phyloP scores from a whole-genome alignment of 805 yeast species.

The Candida pseudofarinosa region DNA sequence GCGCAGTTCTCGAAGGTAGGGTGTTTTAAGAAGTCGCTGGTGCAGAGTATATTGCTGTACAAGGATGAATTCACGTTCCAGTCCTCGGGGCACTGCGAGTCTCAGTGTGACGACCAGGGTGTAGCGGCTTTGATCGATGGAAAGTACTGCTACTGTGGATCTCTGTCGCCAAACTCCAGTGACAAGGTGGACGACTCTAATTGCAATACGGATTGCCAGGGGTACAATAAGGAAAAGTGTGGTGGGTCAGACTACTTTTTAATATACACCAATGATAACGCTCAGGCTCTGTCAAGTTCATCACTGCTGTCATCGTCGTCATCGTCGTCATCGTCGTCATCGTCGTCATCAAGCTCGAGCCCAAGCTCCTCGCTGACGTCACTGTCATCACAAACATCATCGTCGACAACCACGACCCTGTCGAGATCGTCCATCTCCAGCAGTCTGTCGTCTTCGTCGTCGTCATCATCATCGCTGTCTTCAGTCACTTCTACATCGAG shows the following conservation, averaged over 20 bases:
- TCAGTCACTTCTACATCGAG: conserved; percentile 11
- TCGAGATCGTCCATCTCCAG: conserved; percentile 10
- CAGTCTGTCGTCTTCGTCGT: conserved; percentile 7
- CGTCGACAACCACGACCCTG: conserved; percentile 1
- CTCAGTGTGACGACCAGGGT: conserved; percentile 44
- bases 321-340: conserved; percentile 5
- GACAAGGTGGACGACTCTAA: conserved; percentile 23
- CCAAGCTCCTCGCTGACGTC: conserved; percentile 6
- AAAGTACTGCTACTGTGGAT: conserved; percentile 38
- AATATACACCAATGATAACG: conserved; percentile 26
- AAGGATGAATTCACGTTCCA: conserved; percentile 54
- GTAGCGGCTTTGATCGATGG: conserved; percentile 36
- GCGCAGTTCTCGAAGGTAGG: conserved; percentile 15
- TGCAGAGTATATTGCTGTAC: conserved; percentile 28
- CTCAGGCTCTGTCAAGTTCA: conserved; percentile 9
- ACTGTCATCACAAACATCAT: conserved; percentile 9
- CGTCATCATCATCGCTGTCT: conserved; percentile 11
- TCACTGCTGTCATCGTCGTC: conserved; percentile 8
- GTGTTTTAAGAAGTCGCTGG: conserved; percentile 22
- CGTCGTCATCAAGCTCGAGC: neutral
- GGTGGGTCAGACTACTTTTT: conserved; percentile 35
- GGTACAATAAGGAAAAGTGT: conserved; percentile 34
- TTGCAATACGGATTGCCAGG: conserved; percentile 32
- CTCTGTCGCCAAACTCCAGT: conserved; percentile 24
- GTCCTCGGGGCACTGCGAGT: conserved; percentile 54